Percentiles rank a stretch among this genome's conserved stretches.
phyloP scores from a whole-genome alignment of 148 eudicot species.

The Persicaria tinctoria region DNA sequence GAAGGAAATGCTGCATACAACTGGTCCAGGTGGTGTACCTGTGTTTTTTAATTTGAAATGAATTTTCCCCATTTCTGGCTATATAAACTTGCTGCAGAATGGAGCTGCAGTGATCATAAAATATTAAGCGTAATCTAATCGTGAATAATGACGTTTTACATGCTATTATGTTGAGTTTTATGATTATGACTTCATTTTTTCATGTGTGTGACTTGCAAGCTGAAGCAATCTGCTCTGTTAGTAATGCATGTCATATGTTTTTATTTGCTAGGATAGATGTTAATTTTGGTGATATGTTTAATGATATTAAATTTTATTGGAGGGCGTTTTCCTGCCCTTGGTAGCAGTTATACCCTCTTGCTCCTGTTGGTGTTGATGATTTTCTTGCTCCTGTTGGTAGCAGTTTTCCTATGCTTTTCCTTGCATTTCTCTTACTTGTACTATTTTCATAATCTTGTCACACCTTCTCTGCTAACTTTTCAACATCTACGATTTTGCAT shows the following conservation, averaged over 20 bases:
- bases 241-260: neutral
- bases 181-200: neutral
- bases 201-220: neutral
- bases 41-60: slow-evolving; percentile 3
- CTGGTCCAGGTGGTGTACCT: slow-evolving; percentile 79
- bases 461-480: neutral
- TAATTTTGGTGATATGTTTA: neutral
- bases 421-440: neutral
- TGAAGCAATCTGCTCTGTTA: neutral
- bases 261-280: neutral
- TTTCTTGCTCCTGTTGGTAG: neutral
- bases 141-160: neutral
- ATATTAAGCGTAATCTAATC: neutral
- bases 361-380: neutral
- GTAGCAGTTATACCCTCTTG: neutral
- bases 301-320: neutral
- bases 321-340: slow-evolving; percentile 5
- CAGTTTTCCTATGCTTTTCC: neutral
- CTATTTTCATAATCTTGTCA: slow-evolving; percentile 2
- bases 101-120: slow-evolving; percentile 7
- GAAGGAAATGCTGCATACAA: slow-evolving; percentile 94
- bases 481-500: neutral
- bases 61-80: neutral
- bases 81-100: neutral
- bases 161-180: neutral